Evolutionary conservation across 163 green algal genomes (phyloP).

Genomic region (Volvox carteri): DNA sequence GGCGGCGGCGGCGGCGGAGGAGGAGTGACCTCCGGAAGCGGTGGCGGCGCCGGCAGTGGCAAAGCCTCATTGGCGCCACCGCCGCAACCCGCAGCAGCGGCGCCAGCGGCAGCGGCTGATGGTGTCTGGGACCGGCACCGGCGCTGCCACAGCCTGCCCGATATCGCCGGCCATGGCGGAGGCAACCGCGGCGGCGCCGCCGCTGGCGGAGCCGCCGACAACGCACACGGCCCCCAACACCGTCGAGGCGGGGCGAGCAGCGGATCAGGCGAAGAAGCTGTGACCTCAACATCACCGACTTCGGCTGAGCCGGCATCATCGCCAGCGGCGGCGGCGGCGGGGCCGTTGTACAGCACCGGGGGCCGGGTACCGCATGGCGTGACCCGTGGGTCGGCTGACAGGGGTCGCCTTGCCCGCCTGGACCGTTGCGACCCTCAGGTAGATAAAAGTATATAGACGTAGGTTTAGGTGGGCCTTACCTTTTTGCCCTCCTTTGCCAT

Average conservation of each 20-base stretch:
- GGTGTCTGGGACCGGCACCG: neutral
- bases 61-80: neutral
- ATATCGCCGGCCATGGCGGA: neutral
- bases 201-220: neutral
- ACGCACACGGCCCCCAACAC: neutral
- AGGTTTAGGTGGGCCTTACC: no score
- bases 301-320: neutral
- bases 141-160: slow-evolving; percentile 11
- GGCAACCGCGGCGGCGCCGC: neutral
- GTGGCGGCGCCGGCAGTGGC: neutral
- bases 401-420: slow-evolving; percentile 2
- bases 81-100: neutral
- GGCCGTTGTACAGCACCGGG: neutral
- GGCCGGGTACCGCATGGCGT: neutral
- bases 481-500: no score
- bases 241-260: neutral
- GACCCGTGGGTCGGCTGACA: neutral
- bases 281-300: neutral
- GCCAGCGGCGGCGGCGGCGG: neutral
- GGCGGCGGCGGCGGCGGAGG: neutral
- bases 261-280: neutral
- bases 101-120: neutral
- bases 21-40: neutral
- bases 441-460: no score
- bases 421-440: slow-evolving; percentile 32